These are phyloP conservation scores for Crucihimalaya himalaica DNA, from an alignment of 345 rosid genomes.

Conservation along the genomic window DNA sequence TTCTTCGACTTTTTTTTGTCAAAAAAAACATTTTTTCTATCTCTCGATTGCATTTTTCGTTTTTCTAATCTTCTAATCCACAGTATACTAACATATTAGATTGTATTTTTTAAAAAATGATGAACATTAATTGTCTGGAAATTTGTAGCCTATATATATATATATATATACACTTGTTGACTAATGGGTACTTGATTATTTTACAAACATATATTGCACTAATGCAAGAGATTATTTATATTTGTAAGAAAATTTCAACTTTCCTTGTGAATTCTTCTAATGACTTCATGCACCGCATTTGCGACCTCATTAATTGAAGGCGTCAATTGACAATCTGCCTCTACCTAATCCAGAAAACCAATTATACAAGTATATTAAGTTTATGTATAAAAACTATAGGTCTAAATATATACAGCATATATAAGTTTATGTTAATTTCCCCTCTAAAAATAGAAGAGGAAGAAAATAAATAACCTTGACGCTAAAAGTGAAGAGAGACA, in stretches of 20 bases:
- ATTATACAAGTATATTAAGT: not conserved
- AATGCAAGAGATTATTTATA: not conserved
- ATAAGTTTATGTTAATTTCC: not conserved
- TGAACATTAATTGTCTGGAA: no score
- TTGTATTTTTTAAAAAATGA: no score
- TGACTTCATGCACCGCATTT: conserved; percentile 33
- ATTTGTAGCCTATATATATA: no score
- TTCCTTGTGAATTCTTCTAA: conserved; percentile 27
- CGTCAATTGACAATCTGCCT: conserved; percentile 18
- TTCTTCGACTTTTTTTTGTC: no score
- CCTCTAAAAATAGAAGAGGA: not conserved
- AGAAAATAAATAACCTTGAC: conserved; percentile 48
- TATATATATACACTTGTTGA: not conserved
- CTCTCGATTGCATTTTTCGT: no score
- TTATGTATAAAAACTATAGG: not conserved
- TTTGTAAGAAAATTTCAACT: not conserved
- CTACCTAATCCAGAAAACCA: conserved; percentile 20
- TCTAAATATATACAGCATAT: no score
- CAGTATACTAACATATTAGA: no score
- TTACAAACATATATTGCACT: not conserved
- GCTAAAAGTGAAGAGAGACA: conserved; percentile 57
- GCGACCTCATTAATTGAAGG: conserved; percentile 30
- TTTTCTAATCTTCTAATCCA: no score
- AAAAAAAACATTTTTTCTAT: no score
- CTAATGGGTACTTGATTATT: no score